Percentiles rank a stretch among this genome's conserved stretches.
These are phyloP conservation scores for Westerdykella aurantiaca DNA, from an alignment of 2,329 filamentous ascomycete species.

Conservation along the genomic window DNA sequence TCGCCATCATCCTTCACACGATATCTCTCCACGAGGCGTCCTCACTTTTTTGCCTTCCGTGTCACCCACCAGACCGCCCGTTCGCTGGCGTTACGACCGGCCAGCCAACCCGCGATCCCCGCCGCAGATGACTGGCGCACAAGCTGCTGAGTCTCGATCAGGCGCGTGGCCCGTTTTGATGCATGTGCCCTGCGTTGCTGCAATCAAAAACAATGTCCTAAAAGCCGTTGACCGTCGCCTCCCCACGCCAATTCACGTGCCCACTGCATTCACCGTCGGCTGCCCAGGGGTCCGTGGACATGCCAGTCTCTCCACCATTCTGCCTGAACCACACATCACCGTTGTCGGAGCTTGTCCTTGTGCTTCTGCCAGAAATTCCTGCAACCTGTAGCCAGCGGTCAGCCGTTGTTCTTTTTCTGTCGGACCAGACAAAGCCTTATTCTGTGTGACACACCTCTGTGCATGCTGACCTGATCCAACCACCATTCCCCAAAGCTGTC, in stretches of 20 bases:
- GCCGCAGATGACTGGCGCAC: too few relatives aligned
- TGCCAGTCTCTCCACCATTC: too few relatives aligned
- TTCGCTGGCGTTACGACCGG: too few relatives aligned
- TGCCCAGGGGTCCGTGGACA: too few relatives aligned
- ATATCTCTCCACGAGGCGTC: too few relatives aligned
- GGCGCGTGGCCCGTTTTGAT: too few relatives aligned
- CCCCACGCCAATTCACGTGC: neutral
- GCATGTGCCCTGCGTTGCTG: too few relatives aligned
- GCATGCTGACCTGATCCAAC: conserved; percentile 60
- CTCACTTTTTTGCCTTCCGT: neutral
- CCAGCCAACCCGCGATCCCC: too few relatives aligned
- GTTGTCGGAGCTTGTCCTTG: conserved; percentile 62
- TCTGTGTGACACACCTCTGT: conserved; percentile 56
- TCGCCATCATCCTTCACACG: too few relatives aligned
- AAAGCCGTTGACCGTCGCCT: neutral
- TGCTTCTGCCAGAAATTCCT: conserved; percentile 80
- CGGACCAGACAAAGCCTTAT: conserved; percentile 1
- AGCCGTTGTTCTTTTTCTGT: neutral
- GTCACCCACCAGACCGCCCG: too few relatives aligned
- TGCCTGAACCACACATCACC: conserved; percentile 40
- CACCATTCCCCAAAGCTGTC: conserved; percentile 98
- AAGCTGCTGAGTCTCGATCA: too few relatives aligned
- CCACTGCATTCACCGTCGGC: neutral
- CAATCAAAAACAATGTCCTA: too few relatives aligned
- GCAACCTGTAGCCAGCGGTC: conserved; percentile 50